Evolutionary conservation across 345 rosid genomes (phyloP).

Genomic region (Erysimum cheiranthoides): DNA sequence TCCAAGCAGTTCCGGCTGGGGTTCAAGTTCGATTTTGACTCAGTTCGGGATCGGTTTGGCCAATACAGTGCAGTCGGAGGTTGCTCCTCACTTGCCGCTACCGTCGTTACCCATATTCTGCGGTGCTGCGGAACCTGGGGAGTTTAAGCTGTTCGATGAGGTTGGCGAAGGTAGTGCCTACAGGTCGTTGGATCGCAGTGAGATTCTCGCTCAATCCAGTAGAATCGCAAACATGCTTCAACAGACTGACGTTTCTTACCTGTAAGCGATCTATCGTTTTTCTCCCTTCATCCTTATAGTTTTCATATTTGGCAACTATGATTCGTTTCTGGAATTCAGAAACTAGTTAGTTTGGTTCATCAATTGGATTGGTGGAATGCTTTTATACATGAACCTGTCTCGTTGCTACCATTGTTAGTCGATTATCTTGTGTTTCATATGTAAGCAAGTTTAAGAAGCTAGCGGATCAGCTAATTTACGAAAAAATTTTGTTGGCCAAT

Average conservation of each 20-base stretch:
- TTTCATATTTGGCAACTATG: constrained; percentile 31
- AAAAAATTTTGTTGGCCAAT: not conserved
- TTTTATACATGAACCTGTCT: not conserved
- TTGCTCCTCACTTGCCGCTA: constrained; percentile 85
- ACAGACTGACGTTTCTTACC: constrained; percentile 79
- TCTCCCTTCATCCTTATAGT: not conserved
- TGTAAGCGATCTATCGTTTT: constrained; percentile 61
- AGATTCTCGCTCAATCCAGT: constrained; percentile 69
- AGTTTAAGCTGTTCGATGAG: constrained; percentile 71
- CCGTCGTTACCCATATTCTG: constrained; percentile 90
- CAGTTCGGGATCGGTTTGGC: constrained; percentile 81
- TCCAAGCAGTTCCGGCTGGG: constrained; percentile 54
- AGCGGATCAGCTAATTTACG: constrained; percentile 14
- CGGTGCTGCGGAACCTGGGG: constrained; percentile 77
- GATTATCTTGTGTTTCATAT: constrained; percentile 12
- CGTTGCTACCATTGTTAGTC: constrained; percentile 8
- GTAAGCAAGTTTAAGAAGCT: constrained; percentile 19
- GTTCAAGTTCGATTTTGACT: constrained; percentile 48
- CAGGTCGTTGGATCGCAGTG: constrained; percentile 67
- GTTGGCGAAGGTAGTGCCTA: constrained; percentile 37
- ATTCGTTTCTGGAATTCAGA: not conserved
- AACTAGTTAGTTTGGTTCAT: constrained; percentile 5
- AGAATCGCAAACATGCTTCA: constrained; percentile 82
- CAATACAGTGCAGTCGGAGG: constrained; percentile 92
- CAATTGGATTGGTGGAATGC: not conserved